phyloP scores from a whole-genome alignment of 345 rosid genomes.

The Tarenaya hassleriana region DNA sequence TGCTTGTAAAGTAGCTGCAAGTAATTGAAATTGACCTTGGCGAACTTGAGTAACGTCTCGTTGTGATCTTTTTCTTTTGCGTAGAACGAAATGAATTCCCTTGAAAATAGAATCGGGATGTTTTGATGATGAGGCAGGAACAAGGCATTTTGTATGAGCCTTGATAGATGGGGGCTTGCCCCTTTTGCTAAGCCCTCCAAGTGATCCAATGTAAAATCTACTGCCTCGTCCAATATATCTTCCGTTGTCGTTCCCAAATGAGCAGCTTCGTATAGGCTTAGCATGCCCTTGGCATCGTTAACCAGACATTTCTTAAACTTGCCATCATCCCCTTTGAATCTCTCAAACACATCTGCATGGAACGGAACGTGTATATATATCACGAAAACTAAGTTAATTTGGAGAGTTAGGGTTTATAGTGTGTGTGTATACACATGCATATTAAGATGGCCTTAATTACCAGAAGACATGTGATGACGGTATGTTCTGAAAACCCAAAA shows the following conservation, averaged over 20 bases:
- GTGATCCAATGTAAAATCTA: slow-evolving; percentile 6
- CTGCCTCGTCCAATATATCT: slow-evolving; percentile 30
- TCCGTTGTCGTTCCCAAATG: slow-evolving; percentile 25
- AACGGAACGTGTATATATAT: background rate
- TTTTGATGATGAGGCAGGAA: slow-evolving; percentile 14
- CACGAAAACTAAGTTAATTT: too few relatives aligned
- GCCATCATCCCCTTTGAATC: slow-evolving; percentile 26
- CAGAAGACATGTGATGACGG: slow-evolving; percentile 13
- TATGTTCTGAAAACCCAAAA: slow-evolving; percentile 19
- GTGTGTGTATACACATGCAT: too few relatives aligned
- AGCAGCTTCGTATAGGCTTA: slow-evolving; percentile 39
- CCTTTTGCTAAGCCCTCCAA: background rate
- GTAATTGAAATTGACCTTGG: slow-evolving; percentile 18
- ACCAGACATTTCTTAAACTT: slow-evolving; percentile 14
- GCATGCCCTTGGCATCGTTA: slow-evolving; percentile 27
- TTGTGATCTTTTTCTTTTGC: slow-evolving; percentile 9
- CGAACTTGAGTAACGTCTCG: slow-evolving; percentile 10
- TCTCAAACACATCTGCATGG: slow-evolving; percentile 29
- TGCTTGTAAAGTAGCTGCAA: slow-evolving; percentile 1
- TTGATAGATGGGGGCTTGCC: background rate
- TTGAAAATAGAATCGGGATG: slow-evolving; percentile 7
- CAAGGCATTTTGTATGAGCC: slow-evolving; percentile 17
- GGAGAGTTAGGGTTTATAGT: too few relatives aligned
- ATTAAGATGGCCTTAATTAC: background rate
- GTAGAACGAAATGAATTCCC: slow-evolving; percentile 7